Conservation (phyloP, 2,329 filamentous ascomycete species). For the Pseudogymnoascus sp. region DNA sequence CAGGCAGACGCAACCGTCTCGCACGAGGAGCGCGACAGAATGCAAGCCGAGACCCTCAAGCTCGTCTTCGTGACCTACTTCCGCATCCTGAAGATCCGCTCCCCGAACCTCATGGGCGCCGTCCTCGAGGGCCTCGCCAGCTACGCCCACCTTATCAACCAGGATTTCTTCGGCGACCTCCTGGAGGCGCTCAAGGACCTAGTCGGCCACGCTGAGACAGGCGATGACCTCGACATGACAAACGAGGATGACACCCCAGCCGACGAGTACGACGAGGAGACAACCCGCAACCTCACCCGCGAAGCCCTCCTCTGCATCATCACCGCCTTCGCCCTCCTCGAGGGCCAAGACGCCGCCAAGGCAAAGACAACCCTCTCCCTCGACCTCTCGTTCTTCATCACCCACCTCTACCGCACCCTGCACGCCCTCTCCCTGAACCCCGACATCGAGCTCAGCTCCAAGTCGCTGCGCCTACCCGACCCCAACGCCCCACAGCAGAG, state of each 20-base stretch:
- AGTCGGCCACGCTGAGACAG: conserved; percentile 64
- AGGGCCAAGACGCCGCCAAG: conserved; percentile 86
- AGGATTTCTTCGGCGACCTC: conserved; percentile 96
- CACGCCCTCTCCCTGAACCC: conserved; percentile 71
- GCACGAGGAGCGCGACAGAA: conserved; percentile 85
- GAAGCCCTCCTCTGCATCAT: conserved; percentile 91
- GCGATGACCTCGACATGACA: conserved; percentile 38
- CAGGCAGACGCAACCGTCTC: conserved; percentile 85
- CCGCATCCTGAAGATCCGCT: conserved; percentile 77
- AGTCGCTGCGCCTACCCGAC: conserved; percentile 64
- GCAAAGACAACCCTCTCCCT: conserved; percentile 74
- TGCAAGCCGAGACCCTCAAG: conserved; percentile 93
- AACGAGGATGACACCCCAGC: conserved; percentile 29
- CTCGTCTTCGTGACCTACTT: conserved; percentile 95
- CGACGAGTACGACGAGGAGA: conserved; percentile 42
- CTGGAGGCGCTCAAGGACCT: conserved; percentile 91
- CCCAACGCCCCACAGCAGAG: conserved; percentile 43
- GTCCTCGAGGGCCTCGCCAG: conserved; percentile 90
- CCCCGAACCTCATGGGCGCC: conserved; percentile 86
- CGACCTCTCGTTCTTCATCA: conserved; percentile 91
- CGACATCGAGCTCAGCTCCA: conserved; percentile 75
- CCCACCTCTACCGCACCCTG: conserved; percentile 83
- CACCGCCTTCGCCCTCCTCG: conserved; percentile 91
- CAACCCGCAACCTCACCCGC: conserved; percentile 67
- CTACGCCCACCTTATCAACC: conserved; percentile 95